phyloP scores from a whole-genome alignment of 1,139 yeast species.

The Pneumocystis oryctolagi region DNA sequence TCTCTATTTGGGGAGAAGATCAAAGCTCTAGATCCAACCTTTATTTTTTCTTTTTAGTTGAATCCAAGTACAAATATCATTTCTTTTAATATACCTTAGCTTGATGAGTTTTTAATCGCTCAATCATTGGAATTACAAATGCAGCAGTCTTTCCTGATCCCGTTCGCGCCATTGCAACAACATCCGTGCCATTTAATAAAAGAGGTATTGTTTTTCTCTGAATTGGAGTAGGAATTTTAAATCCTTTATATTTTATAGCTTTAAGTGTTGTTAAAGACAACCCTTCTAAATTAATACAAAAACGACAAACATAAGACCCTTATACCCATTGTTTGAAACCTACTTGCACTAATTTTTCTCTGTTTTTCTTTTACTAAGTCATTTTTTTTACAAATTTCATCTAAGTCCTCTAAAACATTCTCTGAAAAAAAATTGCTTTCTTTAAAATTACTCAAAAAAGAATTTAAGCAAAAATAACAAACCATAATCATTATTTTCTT shows the following conservation, averaged over 20 bases:
- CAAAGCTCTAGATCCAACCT: conserved; percentile 65
- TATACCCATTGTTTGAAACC: conserved; percentile 1
- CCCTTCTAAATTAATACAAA: conserved; percentile 37
- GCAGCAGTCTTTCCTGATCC: conserved; percentile 99
- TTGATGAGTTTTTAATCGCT: conserved; percentile 63
- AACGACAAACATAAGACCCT: conserved; percentile 1
- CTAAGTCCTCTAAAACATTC: neutral
- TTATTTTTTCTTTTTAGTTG: neutral
- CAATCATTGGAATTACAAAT: conserved; percentile 83
- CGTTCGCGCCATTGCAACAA: conserved; percentile 98
- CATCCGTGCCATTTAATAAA: conserved; percentile 74
- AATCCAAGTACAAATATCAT: neutral
- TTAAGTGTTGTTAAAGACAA: conserved; percentile 53
- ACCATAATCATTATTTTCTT: neutral
- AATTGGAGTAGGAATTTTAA: conserved; percentile 91
- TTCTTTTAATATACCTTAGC: conserved; percentile 40
- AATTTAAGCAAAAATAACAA: neutral
- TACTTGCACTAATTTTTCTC: neutral
- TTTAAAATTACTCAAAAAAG: neutral
- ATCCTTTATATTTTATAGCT: conserved; percentile 74
- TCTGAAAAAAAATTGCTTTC: neutral
- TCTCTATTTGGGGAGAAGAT: conserved; percentile 88
- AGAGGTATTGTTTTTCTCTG: conserved; percentile 91
- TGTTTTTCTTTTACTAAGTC: neutral
- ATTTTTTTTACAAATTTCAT: neutral